These are phyloP conservation scores for grape (Vitis vinifera) DNA, from an alignment of 164 flowering plant species.

Conservation along the genomic window ASM3070453v1 NC_081813.1:11430501-11431000, in stretches of 20 bases:
- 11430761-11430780: constrained; percentile 63
- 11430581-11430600: neutral
- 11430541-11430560: neutral
- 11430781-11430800: neutral
- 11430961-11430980: constrained; percentile 93
- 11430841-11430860: neutral
- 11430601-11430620: constrained; percentile 8
- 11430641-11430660: constrained; percentile 79
- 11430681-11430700: constrained; percentile 64
- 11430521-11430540: constrained; percentile 38
- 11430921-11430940: neutral
- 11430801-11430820: constrained; percentile 1
- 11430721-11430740: constrained; percentile 72
- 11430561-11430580: neutral
- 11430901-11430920: neutral
- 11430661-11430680: constrained; percentile 85
- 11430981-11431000: constrained; percentile 89
- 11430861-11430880: neutral
- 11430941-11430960: constrained; percentile 86
- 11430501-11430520: constrained; percentile 95
- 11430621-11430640: constrained; percentile 80
- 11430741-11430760: constrained; percentile 78
- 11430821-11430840: neutral
- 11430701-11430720: constrained; percentile 70
- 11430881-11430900: neutral